phyloP scores from a whole-genome alignment of 169 alveolate species.

The Plasmodium inui region DNA sequence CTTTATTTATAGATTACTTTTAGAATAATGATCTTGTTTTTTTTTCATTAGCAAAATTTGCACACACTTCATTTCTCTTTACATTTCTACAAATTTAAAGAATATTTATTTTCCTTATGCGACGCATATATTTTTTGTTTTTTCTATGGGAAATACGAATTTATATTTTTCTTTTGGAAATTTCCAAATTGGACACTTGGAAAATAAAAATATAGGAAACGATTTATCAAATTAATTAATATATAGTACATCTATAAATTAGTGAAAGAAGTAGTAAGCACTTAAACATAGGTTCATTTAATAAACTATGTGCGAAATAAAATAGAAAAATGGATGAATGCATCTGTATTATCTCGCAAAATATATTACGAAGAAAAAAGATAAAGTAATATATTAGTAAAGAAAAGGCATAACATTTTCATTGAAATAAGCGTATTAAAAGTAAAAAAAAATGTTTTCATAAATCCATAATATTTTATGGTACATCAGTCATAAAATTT shows the following conservation, averaged over 20 bases:
- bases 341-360: neutral
- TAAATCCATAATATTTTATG: slow-evolving; percentile 26
- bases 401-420: slow-evolving; percentile 15
- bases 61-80: slow-evolving; percentile 46
- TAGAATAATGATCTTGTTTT: slow-evolving; percentile 20
- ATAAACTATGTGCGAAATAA: neutral
- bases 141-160: slow-evolving; percentile 23
- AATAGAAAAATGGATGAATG: slow-evolving; percentile 3
- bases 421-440: slow-evolving; percentile 3
- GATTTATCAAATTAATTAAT: neutral
- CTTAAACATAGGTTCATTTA: neutral
- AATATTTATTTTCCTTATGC: slow-evolving; percentile 25
- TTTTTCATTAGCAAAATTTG: slow-evolving; percentile 25
- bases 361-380: slow-evolving; percentile 14
- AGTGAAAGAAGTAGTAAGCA: neutral
- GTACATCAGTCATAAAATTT: slow-evolving; percentile 6
- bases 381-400: neutral
- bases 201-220: slow-evolving; percentile 9
- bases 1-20: slow-evolving; percentile 39
- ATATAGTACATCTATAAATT: neutral
- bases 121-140: slow-evolving; percentile 30
- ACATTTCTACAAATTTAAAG: slow-evolving; percentile 1
- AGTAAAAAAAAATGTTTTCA: slow-evolving; percentile 11
- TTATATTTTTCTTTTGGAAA: neutral
- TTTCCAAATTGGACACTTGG: slow-evolving; percentile 11